Percentiles rank a stretch among this genome's conserved stretches.
Evolutionary conservation across 305 asterid species (phyloP).

Genomic region (Solanum chacoense): DNA sequence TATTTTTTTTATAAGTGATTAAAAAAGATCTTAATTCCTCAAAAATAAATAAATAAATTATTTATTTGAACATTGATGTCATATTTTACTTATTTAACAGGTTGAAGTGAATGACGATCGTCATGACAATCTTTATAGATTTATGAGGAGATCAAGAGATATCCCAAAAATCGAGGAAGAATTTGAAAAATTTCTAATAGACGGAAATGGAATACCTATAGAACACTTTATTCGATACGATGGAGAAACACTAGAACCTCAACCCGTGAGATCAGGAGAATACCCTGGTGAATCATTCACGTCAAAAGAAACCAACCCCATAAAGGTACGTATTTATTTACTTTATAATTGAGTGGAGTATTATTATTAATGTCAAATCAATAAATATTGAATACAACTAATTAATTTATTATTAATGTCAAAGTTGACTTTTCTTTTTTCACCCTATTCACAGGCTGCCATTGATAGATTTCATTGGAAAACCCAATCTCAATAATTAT

Average conservation of each 20-base stretch:
- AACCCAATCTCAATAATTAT: neutral
- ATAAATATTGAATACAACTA: too few species aligned
- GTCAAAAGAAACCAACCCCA: neutral
- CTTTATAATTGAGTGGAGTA: too few species aligned
- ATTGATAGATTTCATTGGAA: neutral
- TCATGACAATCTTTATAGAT: neutral
- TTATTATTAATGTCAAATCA: too few species aligned
- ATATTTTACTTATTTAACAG: neutral
- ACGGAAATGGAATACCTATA: neutral
- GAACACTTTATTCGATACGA: accelerated
- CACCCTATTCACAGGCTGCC: neutral
- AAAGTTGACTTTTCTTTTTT: neutral
- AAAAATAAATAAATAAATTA: too few species aligned
- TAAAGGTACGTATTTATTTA: neutral
- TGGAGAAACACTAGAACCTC: neutral
- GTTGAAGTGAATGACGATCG: neutral
- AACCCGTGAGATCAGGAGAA: neutral
- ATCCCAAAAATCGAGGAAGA: neutral
- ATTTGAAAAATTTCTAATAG: neutral
- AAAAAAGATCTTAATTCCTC: too few species aligned
- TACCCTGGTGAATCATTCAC: neutral
- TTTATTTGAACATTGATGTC: neutral
- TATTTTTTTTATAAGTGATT: too few species aligned
- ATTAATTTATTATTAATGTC: neutral
- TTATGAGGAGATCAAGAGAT: neutral